Percentiles rank a stretch among this genome's conserved stretches.
Conservation (phyloP, 768 basidiomycete genomes). For the Boletus subcaerulescens region DNA sequence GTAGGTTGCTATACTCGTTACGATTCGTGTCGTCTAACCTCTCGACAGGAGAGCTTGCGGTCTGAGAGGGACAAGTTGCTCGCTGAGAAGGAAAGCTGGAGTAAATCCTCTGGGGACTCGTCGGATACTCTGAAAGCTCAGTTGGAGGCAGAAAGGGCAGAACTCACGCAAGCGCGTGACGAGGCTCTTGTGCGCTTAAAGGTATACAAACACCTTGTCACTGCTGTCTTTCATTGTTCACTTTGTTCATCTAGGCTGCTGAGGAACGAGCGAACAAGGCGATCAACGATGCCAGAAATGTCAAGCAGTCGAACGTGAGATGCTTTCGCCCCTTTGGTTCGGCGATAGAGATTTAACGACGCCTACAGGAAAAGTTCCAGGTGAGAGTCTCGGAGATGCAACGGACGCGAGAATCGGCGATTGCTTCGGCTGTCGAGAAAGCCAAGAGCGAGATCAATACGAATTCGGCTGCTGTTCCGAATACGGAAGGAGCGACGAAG, state of each 20-base stretch:
- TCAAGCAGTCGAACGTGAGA: constrained; percentile 34
- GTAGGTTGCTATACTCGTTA: constrained; percentile 24
- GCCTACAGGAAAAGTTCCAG: constrained; percentile 59
- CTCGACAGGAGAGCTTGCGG: constrained; percentile 45
- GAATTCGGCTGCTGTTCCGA: constrained; percentile 17
- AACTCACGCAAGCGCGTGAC: constrained; percentile 54
- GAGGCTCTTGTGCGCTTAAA: constrained; percentile 59
- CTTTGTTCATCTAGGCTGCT: constrained; percentile 30
- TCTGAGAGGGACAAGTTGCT: constrained; percentile 62
- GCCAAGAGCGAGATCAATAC: constrained; percentile 44
- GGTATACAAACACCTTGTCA: constrained; percentile 34
- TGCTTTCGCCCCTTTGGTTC: neutral
- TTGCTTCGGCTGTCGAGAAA: constrained; percentile 58
- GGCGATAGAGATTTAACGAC: neutral
- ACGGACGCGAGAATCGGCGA: constrained; percentile 49
- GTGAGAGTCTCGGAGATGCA: constrained; percentile 50
- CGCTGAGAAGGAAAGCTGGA: constrained; percentile 50
- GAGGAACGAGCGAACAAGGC: constrained; percentile 45
- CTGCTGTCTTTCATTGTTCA: neutral
- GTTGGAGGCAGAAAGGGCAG: constrained; percentile 61
- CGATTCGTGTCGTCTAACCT: neutral
- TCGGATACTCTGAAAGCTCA: constrained; percentile 35
- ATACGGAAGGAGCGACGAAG: constrained; percentile 40
- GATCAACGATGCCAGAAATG: constrained; percentile 41
- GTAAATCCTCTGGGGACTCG: constrained; percentile 20